A percentile compares a stretch with the other conserved stretches of the same genome.
These are phyloP conservation scores for Sporothrix dimorphospora DNA, from an alignment of 2,329 filamentous ascomycete genomes.

Conservation along the genomic window DNA sequence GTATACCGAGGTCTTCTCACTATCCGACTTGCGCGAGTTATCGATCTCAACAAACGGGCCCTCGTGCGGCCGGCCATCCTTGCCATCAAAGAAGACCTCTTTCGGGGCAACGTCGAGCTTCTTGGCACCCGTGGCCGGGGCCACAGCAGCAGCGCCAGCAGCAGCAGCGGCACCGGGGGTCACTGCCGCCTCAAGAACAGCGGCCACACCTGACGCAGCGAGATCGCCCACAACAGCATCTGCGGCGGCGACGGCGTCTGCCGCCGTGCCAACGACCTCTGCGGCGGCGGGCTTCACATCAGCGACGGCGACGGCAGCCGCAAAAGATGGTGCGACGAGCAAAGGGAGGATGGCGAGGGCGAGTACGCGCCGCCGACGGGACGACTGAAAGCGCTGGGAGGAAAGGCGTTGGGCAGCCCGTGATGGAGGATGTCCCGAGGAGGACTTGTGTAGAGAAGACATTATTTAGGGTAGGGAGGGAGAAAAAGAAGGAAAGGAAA, in stretches of 20 bases:
- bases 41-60: conserved; percentile 75
- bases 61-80: conserved; percentile 89
- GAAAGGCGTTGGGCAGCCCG: neutral
- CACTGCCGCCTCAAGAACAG: conserved; percentile 6
- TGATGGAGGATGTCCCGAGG: conserved; percentile 28
- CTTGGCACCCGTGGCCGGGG: conserved; percentile 36
- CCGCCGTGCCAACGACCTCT: conserved; percentile 17
- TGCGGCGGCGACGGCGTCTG: neutral
- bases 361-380: conserved; percentile 29
- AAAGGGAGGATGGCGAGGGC: conserved; percentile 31
- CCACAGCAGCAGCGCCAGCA: neutral
- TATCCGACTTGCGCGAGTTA: conserved; percentile 40
- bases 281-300: neutral
- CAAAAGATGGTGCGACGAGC: conserved; percentile 30
- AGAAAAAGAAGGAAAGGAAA: neutral
- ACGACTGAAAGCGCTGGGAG: neutral
- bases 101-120: conserved; percentile 56
- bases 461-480: neutral
- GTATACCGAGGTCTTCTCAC: conserved; percentile 52
- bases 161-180: conserved; percentile 16
- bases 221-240: conserved; percentile 10
- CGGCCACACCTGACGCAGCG: conserved; percentile 13
- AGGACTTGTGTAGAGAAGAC: conserved; percentile 22
- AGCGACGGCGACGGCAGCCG: conserved; percentile 21
- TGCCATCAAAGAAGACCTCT: conserved; percentile 87